Evolutionary conservation across 257 asterid genomes (phyloP).

Genomic region (Mitragyna speciosa): DNA sequence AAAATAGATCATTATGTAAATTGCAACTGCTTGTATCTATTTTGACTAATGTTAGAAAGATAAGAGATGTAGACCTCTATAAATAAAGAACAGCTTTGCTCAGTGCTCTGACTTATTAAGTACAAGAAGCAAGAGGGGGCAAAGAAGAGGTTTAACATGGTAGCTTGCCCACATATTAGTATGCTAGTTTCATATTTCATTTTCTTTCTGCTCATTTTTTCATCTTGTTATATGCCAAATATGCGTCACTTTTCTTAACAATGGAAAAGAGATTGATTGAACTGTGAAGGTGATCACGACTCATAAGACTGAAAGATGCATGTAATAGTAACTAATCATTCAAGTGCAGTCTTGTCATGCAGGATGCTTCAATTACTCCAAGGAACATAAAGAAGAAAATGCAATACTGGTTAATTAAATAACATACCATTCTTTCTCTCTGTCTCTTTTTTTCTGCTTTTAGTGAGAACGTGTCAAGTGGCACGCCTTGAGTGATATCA

Average conservation of each 20-base stretch:
- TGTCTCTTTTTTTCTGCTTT: constrained; percentile 80
- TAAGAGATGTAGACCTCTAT: background rate
- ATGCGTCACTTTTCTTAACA: background rate
- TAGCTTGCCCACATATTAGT: background rate
- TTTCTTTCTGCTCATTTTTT: background rate
- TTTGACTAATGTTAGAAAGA: no score
- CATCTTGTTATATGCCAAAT: background rate
- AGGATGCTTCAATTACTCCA: background rate
- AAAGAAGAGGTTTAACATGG: background rate
- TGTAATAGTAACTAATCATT: background rate
- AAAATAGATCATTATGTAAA: no score
- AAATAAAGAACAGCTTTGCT: background rate
- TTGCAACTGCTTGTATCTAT: no score
- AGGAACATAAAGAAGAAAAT: background rate
- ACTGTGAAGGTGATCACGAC: background rate
- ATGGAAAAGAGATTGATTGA: background rate
- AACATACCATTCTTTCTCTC: constrained; percentile 65
- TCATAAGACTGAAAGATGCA: background rate
- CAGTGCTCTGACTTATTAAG: no score
- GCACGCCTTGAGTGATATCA: constrained; percentile 66
- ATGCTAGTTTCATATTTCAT: background rate
- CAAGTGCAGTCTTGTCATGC: background rate
- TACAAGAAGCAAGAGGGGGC: no score
- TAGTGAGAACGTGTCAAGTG: constrained; percentile 67
- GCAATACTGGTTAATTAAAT: background rate